Conservation (phyloP, 345 rosid species). For the Balakata baccata region DNA sequence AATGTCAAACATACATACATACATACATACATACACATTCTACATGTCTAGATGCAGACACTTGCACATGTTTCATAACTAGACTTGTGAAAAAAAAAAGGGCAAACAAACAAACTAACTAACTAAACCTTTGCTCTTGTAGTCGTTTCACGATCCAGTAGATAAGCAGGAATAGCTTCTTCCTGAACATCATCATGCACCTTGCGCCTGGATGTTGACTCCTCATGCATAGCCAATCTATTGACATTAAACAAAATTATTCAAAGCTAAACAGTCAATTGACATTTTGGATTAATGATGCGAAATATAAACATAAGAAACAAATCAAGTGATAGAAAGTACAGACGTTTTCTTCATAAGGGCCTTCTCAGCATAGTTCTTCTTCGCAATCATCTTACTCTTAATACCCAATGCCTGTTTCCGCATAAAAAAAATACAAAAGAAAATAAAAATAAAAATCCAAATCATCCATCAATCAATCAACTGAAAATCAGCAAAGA, state of each 20-base stretch:
- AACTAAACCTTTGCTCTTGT: conserved; percentile 67
- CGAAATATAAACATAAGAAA: too few relatives aligned
- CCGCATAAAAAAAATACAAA: neutral
- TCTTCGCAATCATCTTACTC: conserved; percentile 40
- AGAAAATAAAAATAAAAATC: neutral
- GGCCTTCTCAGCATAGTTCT: conserved; percentile 35
- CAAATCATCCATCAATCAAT: conserved; percentile 7
- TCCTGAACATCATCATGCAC: conserved; percentile 79
- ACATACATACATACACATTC: neutral
- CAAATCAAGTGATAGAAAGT: neutral
- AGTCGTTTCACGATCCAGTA: conserved; percentile 88
- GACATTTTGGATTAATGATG: too few relatives aligned
- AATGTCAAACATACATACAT: neutral
- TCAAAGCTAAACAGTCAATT: neutral
- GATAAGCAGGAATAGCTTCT: conserved; percentile 96
- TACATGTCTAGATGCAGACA: neutral
- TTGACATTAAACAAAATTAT: neutral
- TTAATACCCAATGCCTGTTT: conserved; percentile 30
- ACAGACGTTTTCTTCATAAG: conserved; percentile 38
- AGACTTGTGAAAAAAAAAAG: too few relatives aligned
- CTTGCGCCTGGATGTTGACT: conserved; percentile 76
- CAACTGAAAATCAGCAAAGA: neutral
- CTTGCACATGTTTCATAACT: neutral
- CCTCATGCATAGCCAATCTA: conserved; percentile 93
- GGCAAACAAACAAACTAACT: too few relatives aligned